Evolutionary conservation across 75 land plant species (phyloP).

Genomic region (Picea sitchensis): DNA sequence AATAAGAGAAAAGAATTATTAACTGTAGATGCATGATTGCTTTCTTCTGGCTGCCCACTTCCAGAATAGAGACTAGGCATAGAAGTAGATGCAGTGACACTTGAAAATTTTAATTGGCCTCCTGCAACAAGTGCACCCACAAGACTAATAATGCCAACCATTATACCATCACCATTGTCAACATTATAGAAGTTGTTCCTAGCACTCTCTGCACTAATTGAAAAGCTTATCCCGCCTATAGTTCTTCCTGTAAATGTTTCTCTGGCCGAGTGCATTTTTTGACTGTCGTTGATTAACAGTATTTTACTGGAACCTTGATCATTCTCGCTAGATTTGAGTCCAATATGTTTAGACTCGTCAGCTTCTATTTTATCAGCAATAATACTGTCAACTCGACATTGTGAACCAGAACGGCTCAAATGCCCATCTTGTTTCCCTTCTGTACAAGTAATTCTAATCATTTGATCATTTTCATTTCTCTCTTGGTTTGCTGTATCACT

Average conservation of each 20-base stretch:
- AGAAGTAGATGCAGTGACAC: slow-evolving; percentile 25
- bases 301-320: not conserved
- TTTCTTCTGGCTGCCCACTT: slow-evolving; percentile 40
- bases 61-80: slow-evolving; percentile 20
- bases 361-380: slow-evolving; percentile 1
- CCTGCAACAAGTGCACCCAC: slow-evolving; percentile 79
- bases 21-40: slow-evolving; percentile 52
- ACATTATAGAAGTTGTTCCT: slow-evolving; percentile 84
- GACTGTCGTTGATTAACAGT: slow-evolving; percentile 11
- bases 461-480: not conserved
- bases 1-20: slow-evolving; percentile 69
- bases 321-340: not conserved
- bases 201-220: slow-evolving; percentile 88
- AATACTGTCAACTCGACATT: not conserved
- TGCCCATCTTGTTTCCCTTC: slow-evolving; percentile 14
- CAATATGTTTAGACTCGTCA: not conserved
- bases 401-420: not conserved
- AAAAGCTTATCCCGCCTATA: slow-evolving; percentile 84
- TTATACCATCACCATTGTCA: slow-evolving; percentile 81
- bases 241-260: slow-evolving; percentile 47
- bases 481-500: slow-evolving; percentile 9
- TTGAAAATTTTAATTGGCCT: slow-evolving; percentile 66
- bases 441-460: not conserved
- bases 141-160: slow-evolving; percentile 84
- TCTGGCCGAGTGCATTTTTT: slow-evolving; percentile 31